Base-by-base conservation (phyloP, 768 basidiomycete species). In the Pleurotus platypus region DNA sequence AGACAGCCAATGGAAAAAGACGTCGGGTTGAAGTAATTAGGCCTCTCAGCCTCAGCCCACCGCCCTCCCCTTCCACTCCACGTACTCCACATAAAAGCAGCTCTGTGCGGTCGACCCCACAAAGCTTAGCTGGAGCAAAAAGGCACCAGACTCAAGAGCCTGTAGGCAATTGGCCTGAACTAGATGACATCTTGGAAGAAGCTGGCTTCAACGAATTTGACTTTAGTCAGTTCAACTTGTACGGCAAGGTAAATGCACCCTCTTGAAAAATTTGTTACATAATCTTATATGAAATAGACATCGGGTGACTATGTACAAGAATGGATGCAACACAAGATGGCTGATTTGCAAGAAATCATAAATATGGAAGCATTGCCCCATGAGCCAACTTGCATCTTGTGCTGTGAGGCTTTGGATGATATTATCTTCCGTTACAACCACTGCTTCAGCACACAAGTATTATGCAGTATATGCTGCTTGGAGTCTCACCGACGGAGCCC, bases 391-490 rank as follows among this genome's bases (percentile, higher is more conserved):
- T 50, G 49, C 30, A 6, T 5, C 12, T 30, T 16, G 6, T 50
- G 49, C 40, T 18, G 18, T 20, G 26, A 16, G 11, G 4, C 4
- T n/a, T 50, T 30, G 12, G 9, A 4, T 22, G 13, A 50, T 4
- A 5, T 24, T 5, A 30, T 48, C 8, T 57, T 46, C 20, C 56
- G 56, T 8, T 57, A 46, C 15, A n/a, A 15, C n/a, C 24, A 57
- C 22, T 57, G 56, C 15, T 37, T 24, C 6, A 47, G 47, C 5
- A 46, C n/a, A 11, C 47, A n/a, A 4, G 13, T 48, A 8, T 38
- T 49, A 16, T 57, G 56, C 47, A 35, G 35, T 46, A 20, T n/a
- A 30, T 57, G 56, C 45, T 47, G 26, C 20, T 9, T 57, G 7
- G 6, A 49, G 1, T 24, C 18, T 6, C 56, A 57, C 20, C 20